Base-by-base conservation (phyloP, 306 rosid species). In the Benincasa hispida region DNA sequence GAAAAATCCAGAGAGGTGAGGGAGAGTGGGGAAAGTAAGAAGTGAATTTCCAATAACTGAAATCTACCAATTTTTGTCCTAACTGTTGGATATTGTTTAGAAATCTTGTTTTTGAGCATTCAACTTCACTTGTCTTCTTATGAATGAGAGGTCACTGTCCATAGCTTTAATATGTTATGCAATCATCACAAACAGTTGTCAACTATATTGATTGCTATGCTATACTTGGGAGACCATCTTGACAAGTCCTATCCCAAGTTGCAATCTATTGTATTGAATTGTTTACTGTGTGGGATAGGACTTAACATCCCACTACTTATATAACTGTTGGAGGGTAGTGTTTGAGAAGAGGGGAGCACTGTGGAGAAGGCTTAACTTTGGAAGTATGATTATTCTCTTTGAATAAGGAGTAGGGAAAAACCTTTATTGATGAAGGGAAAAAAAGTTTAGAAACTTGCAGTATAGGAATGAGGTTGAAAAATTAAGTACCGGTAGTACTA, bases 261-360 rank as follows among this genome's bases (percentile, higher is more conserved):
- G 45, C 27, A 8, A 8, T 48, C 22, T 10, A 72, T 72, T 48
- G 76, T 17, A 48, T 42, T 48, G 76, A 72, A 48, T 24, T 17
- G 54, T 11, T 47, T 48, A 48, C 54, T 72, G 55, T 72, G 22
- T 30, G 30, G 27, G 60, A 50, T 50, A 48, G 27, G 76, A 72
- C 76, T 17, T 47, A 19, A 5, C 76, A 48, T 72, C 10, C 59
- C 42, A 48, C 25, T 72, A 25, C 55, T 17, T 72, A 72, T 50
- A 28, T 72, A 50, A 70, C 75, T 27, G 37, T 72, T 27, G 76
- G 76, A 72, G 59, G 76, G 76, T 47, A 47, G 76, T 72, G 59
- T 48, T 27, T 47, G 42, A 72, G 60, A 47, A 72, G 42, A 17
- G 45, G 60, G 59, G 25, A 50, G 21, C 53, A 27, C 76, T 50